These are phyloP conservation scores for Mucor irregularis DNA, from an alignment of 371 early-diverging fungal species.

Conservation along the genomic window DNA sequence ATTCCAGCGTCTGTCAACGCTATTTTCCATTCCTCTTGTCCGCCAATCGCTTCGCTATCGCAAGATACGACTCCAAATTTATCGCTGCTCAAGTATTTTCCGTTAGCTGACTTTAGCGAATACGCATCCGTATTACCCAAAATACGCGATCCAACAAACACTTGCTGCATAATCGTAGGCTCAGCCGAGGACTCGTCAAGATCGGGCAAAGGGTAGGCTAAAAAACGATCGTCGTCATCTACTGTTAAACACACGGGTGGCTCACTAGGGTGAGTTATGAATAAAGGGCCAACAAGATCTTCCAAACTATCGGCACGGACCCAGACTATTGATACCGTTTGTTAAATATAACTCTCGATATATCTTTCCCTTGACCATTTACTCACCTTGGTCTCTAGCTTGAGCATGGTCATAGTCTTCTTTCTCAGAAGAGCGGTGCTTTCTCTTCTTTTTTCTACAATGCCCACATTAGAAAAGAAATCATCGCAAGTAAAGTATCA, in stretches of 20 bases:
- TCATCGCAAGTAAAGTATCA: no score
- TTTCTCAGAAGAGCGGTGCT: conserved; percentile 38
- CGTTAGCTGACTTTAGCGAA: conserved; percentile 67
- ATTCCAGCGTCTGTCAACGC: conserved; percentile 72
- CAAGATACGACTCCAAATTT: conserved; percentile 80
- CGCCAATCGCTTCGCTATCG: conserved; percentile 77
- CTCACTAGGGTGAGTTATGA: conserved; percentile 67
- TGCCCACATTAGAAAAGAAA: not conserved
- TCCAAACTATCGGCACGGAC: conserved; percentile 59
- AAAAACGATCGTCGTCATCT: conserved; percentile 54
- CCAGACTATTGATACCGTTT: conserved; percentile 56
- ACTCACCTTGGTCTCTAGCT: conserved; percentile 41
- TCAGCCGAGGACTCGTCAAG: conserved; percentile 39
- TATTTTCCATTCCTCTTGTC: conserved; percentile 79
- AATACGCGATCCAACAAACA: conserved; percentile 66
- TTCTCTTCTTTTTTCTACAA: conserved; percentile 64
- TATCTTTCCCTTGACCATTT: not conserved
- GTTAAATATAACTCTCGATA: not conserved
- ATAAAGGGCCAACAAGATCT: conserved; percentile 74
- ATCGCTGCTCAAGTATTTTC: conserved; percentile 76
- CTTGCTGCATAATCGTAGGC: conserved; percentile 70
- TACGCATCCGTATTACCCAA: conserved; percentile 54
- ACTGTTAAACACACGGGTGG: conserved; percentile 61
- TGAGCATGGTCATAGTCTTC: conserved; percentile 30
- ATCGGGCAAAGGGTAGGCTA: conserved; percentile 50